These are phyloP conservation scores for Scheffersomyces ergatensis DNA, from an alignment of 805 yeast genomes.

Conservation along the genomic window DNA sequence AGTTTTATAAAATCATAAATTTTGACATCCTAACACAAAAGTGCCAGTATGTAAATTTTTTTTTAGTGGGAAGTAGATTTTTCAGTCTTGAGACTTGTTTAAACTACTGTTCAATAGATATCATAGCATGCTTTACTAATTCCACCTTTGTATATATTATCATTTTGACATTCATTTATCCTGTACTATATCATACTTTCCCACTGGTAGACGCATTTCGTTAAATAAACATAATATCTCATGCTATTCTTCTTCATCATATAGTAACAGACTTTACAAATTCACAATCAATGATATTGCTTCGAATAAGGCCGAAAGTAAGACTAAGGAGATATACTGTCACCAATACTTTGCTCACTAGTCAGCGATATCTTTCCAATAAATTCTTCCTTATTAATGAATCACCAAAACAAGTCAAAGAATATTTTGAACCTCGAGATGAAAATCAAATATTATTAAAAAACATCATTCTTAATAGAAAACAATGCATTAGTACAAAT, in stretches of 20 bases:
- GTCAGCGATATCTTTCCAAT: not conserved
- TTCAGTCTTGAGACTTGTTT: not conserved
- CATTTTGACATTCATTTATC: too few relatives aligned
- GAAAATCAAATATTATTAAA: conserved; percentile 7
- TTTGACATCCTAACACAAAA: too few relatives aligned
- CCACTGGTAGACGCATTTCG: too few relatives aligned
- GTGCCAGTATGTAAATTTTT: too few relatives aligned
- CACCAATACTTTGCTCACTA: too few relatives aligned
- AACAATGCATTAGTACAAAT: conserved; percentile 4
- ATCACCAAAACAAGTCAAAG: not conserved
- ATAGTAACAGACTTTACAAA: too few relatives aligned
- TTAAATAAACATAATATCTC: too few relatives aligned
- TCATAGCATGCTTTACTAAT: not conserved
- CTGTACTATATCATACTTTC: too few relatives aligned
- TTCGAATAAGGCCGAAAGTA: conserved; percentile 3
- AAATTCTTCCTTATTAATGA: not conserved
- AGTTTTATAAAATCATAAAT: too few relatives aligned
- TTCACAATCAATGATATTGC: conserved; percentile 2
- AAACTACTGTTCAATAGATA: too few relatives aligned
- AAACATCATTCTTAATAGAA: conserved; percentile 3
- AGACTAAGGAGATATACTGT: conserved; percentile 3
- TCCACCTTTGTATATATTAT: too few relatives aligned
- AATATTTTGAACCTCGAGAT: conserved; percentile 4
- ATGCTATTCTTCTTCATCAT: too few relatives aligned
- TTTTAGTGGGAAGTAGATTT: not conserved